Evolutionary conservation across 352 stramenopile species (phyloP), one percentile per base, ranked within the genome.

Genomic region (Globisporangium barbulae): DNA sequence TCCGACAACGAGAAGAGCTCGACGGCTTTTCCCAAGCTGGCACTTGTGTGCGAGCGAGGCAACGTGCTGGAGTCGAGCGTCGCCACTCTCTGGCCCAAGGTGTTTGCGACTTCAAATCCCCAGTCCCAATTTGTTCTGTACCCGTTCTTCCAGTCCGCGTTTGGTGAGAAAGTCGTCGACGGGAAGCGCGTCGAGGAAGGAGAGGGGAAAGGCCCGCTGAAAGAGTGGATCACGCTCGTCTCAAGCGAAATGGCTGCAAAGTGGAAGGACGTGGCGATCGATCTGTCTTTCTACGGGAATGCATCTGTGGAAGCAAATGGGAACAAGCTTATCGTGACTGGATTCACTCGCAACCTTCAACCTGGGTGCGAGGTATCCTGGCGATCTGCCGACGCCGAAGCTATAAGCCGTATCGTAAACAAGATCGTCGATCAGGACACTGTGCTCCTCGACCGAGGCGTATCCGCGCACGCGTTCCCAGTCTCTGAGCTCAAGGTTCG

Each of bases 211-310:
- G 83, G 81, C 0, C 83, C 83, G 9, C 48, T 93, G 13, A 93
- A 90, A 52, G 84, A 93, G 66, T 93, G 84, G 84, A 83, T 89
- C 59, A 57, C 61, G 9, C 59, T 93, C 0, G 49, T 93, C 0
- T 70, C 72, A 13, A 49, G 17, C 2, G 68, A 79, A 5, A 55
- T 90, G 45, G 48, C 61, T 4, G 74, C 78, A 22, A 87, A 81
- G 56, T 90, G 80, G 83, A 70, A 66, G 13, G 52, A 64, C 30
- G 39, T 89, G 41, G 2, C 59, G 0, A 30, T 79, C 2, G 58
- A 74, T 9, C 1, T 41, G 0, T 61, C 67, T 1, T 37, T 53
- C 10, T 61, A 64, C 30, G 68, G 67, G 7, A 67, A 62, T 12
- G 66, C 68, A 15, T 57, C 68, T 1, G 70, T 80, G 37, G 71